These are phyloP conservation scores for Collybia nuda DNA, from an alignment of 768 basidiomycete species.

Conservation along the genomic window DNA sequence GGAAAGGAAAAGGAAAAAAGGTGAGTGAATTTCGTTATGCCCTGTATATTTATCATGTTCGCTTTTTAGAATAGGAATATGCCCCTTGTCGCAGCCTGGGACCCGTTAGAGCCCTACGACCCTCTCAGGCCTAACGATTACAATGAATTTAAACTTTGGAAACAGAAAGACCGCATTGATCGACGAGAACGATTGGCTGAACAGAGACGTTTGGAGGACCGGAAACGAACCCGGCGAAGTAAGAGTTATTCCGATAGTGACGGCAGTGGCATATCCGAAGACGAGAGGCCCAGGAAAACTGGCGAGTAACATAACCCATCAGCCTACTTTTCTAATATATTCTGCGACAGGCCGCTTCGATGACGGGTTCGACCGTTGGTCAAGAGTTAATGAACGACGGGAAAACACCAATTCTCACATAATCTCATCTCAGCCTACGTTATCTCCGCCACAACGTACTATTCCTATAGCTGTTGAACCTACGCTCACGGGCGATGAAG, in stretches of 20 bases:
- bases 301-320: constrained; percentile 37
- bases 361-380: constrained; percentile 52
- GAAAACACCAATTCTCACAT: constrained; percentile 17
- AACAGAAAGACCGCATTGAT: constrained; percentile 73
- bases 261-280: constrained; percentile 56
- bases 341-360: constrained; percentile 45
- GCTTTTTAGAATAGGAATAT: constrained; percentile 57
- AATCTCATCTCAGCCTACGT: constrained; percentile 9
- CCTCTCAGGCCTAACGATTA: constrained; percentile 86
- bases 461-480: constrained; percentile 41
- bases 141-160: constrained; percentile 83
- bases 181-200: constrained; percentile 65
- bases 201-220: constrained; percentile 54
- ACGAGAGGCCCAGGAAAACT: constrained; percentile 64
- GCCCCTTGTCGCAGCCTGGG: constrained; percentile 60
- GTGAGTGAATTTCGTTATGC: constrained; percentile 29
- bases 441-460: constrained; percentile 14
- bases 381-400: constrained; percentile 42
- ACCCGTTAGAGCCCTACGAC: constrained; percentile 79
- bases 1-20: constrained; percentile 62
- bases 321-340: constrained; percentile 1
- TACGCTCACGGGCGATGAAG: constrained; percentile 73
- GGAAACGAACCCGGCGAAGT: constrained; percentile 55
- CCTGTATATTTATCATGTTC: constrained; percentile 4
- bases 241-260: constrained; percentile 70